A percentile compares a stretch with the other conserved stretches of the same genome.
Conservation (phyloP, 2,329 filamentous ascomycete genomes). For the Didymella pinodella region DNA sequence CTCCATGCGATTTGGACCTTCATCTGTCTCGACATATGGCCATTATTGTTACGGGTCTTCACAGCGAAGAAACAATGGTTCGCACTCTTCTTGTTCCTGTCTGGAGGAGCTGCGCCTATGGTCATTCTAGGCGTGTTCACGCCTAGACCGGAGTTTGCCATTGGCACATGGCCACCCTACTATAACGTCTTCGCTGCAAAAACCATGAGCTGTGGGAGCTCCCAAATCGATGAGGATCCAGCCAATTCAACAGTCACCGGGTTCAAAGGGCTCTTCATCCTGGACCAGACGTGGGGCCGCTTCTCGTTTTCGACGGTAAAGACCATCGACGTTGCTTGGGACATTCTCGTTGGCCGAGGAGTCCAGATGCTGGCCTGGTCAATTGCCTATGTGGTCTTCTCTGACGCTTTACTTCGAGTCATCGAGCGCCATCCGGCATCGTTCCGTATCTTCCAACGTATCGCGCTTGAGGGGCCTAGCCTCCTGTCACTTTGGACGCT, state of each 20-base stretch:
- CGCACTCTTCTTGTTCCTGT: conserved; percentile 21
- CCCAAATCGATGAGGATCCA: conserved; percentile 8
- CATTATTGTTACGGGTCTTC: not conserved
- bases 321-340: conserved; percentile 49
- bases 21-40: not conserved
- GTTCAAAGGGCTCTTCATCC: conserved; percentile 39
- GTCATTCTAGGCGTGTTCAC: conserved; percentile 21
- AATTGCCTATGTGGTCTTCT: conserved; percentile 45
- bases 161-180: conserved; percentile 9
- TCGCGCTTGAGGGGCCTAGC: conserved; percentile 41
- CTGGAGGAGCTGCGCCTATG: conserved; percentile 23
- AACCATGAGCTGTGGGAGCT: conserved; percentile 22
- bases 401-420: conserved; percentile 42
- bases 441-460: conserved; percentile 45
- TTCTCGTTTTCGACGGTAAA: conserved; percentile 46
- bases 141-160: not conserved
- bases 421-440: conserved; percentile 48
- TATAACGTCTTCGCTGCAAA: conserved; percentile 27
- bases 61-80: conserved; percentile 23
- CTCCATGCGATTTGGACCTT: not conserved
- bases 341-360: conserved; percentile 45
- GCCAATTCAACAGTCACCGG: conserved; percentile 31
- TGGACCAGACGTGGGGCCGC: conserved; percentile 36
- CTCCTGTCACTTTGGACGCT: conserved; percentile 37
- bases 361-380: conserved; percentile 43